Percentiles rank a stretch among this genome's conserved stretches.
Evolutionary conservation across 108 stramenopile species (phyloP).

Genomic region (Cyclotella sp.): DNA sequence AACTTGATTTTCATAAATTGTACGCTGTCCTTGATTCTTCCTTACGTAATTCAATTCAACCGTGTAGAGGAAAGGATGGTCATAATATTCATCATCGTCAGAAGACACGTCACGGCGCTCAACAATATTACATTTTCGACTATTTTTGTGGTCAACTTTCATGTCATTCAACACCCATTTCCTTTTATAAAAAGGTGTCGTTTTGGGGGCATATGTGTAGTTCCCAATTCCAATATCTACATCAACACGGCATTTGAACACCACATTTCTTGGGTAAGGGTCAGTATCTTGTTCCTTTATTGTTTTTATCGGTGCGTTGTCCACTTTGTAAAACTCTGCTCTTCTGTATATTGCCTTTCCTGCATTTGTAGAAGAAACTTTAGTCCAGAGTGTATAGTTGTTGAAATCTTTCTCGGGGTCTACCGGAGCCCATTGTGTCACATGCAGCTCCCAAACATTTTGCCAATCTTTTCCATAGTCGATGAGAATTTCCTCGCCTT

Average conservation of each 20-base stretch:
- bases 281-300: constrained; percentile 36
- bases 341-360: constrained; percentile 8
- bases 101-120: constrained; percentile 21
- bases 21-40: background rate
- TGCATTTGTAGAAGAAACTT: background rate
- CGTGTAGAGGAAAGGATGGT: constrained; percentile 12
- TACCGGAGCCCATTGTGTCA: constrained; percentile 33
- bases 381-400: constrained; percentile 26
- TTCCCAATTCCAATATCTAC: constrained; percentile 20
- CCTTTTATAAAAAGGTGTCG: constrained; percentile 18
- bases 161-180: background rate
- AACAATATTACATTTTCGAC: constrained; percentile 17
- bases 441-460: constrained; percentile 57
- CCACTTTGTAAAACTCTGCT: constrained; percentile 18
- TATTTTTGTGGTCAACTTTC: constrained; percentile 9
- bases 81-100: background rate
- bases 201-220: constrained; percentile 10
- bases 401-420: constrained; percentile 38
- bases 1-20: background rate
- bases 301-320: constrained; percentile 26
- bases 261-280: constrained; percentile 32
- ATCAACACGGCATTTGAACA: constrained; percentile 25
- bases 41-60: constrained; percentile 9
- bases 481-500: constrained; percentile 71
- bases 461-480: constrained; percentile 65